Percentiles rank a stretch among this genome's conserved stretches.
phyloP scores from a whole-genome alignment of 768 basidiomycete species.

The Tylopilus vinaceipallidus region DNA sequence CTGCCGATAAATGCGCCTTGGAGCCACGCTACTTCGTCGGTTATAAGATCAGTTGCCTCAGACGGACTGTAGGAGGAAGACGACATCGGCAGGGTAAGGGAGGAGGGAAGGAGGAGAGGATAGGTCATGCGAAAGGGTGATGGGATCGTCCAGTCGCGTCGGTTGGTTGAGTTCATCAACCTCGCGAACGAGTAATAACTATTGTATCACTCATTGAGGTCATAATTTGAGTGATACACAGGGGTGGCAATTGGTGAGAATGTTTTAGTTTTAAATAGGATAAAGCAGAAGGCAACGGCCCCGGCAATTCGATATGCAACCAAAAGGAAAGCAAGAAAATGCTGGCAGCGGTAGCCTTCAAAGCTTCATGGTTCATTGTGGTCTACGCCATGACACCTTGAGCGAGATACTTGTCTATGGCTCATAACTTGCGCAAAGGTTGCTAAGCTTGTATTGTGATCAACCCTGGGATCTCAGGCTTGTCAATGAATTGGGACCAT shows the following conservation, averaged over 20 bases:
- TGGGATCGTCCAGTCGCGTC: background rate
- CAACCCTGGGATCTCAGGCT: constrained; percentile 11
- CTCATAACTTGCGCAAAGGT: background rate
- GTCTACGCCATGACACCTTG: too few relatives aligned
- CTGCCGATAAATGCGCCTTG: constrained; percentile 23
- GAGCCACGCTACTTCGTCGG: constrained; percentile 17
- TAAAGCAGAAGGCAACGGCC: background rate
- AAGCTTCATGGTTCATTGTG: too few relatives aligned
- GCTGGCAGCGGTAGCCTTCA: background rate
- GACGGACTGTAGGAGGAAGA: background rate
- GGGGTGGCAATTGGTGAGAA: constrained; percentile 11
- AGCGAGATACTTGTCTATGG: too few relatives aligned
- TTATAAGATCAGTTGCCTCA: background rate
- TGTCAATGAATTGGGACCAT: constrained; percentile 8
- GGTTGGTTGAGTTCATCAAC: constrained; percentile 3
- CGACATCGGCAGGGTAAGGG: constrained; percentile 6
- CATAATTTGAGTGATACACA: constrained; percentile 1
- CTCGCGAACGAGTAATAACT: background rate
- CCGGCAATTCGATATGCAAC: background rate
- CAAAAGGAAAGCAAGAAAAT: background rate
- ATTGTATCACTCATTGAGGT: too few relatives aligned
- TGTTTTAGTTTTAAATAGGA: background rate
- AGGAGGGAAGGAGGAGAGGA: background rate
- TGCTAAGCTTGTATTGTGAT: background rate
- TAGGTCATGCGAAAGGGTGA: constrained; percentile 8